A percentile compares a stretch with the other conserved stretches of the same genome.
Conservation (phyloP, 2,329 filamentous ascomycete genomes). For the Neonectria sp. region DNA sequence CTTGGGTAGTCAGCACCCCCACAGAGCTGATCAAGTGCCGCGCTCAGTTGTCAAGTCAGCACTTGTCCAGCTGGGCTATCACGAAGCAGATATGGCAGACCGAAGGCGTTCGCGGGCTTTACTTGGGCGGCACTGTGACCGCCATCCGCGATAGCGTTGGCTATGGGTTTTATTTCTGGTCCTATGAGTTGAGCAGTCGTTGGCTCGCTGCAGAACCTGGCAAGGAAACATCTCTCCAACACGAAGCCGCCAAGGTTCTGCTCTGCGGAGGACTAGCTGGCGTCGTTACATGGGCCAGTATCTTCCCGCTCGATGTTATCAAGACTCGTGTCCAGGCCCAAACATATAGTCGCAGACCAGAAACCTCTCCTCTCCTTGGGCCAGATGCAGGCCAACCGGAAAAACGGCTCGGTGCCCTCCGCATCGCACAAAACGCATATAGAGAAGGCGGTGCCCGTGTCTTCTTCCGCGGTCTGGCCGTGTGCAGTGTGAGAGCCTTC, state of each 20-base stretch:
- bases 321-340: constrained; percentile 95
- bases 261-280: constrained; percentile 91
- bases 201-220: constrained; percentile 57
- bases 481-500: constrained; percentile 91
- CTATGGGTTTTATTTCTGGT: constrained; percentile 99
- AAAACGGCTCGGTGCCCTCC: constrained; percentile 66
- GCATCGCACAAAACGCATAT: constrained; percentile 78
- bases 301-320: constrained; percentile 93
- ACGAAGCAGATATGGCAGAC: constrained; percentile 71
- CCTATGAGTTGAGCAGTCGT: constrained; percentile 82
- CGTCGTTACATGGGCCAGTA: constrained; percentile 88
- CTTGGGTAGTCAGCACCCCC: constrained; percentile 88
- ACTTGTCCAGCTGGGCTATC: constrained; percentile 74
- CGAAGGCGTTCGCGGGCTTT: constrained; percentile 78
- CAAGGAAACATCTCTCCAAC: constrained; percentile 47
- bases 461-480: constrained; percentile 82
- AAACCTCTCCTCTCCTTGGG: constrained; percentile 35
- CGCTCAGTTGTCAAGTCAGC: constrained; percentile 74
- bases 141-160: constrained; percentile 88
- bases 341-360: constrained; percentile 46
- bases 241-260: constrained; percentile 75
- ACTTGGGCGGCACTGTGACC: constrained; percentile 86
- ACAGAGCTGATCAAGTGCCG: constrained; percentile 94
- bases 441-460: constrained; percentile 70
- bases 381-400: constrained; percentile 42